Evolutionary conservation across 768 basidiomycete genomes (phyloP).

Genomic region (Pleurotus sapidus): DNA sequence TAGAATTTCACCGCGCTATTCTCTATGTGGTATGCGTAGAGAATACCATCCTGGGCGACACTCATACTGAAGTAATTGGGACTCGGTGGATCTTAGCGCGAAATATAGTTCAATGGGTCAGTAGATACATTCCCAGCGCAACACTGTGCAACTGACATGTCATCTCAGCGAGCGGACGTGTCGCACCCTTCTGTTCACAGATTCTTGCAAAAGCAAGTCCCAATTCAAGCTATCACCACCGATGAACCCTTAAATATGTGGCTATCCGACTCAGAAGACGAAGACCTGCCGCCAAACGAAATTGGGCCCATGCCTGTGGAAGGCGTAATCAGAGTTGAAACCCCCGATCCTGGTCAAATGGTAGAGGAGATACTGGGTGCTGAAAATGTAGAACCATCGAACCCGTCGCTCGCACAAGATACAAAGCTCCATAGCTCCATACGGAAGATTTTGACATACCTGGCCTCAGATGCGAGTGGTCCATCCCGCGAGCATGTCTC

Average conservation of each 20-base stretch:
- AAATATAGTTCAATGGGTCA: slow-evolving; percentile 21
- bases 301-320: too few relatives aligned
- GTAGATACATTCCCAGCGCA: slow-evolving; percentile 2
- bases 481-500: not conserved
- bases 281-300: too few relatives aligned
- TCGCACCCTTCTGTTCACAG: not conserved
- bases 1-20: slow-evolving; percentile 13
- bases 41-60: slow-evolving; percentile 12
- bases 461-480: not conserved
- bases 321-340: not conserved
- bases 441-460: not conserved
- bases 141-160: not conserved
- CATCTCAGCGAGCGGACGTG: slow-evolving; percentile 4
- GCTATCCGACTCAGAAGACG: too few relatives aligned
- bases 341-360: not conserved
- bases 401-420: not conserved
- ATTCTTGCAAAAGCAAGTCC: not conserved
- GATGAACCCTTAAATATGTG: not conserved
- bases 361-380: not conserved
- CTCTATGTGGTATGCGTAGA: slow-evolving; percentile 23
- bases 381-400: not conserved
- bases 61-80: slow-evolving; percentile 16
- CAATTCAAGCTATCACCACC: not conserved
- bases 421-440: not conserved
- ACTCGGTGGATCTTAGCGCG: slow-evolving; percentile 18